Conservation (phyloP, 441 rosid species). For the Euphorbia schlechtendalii region DNA sequence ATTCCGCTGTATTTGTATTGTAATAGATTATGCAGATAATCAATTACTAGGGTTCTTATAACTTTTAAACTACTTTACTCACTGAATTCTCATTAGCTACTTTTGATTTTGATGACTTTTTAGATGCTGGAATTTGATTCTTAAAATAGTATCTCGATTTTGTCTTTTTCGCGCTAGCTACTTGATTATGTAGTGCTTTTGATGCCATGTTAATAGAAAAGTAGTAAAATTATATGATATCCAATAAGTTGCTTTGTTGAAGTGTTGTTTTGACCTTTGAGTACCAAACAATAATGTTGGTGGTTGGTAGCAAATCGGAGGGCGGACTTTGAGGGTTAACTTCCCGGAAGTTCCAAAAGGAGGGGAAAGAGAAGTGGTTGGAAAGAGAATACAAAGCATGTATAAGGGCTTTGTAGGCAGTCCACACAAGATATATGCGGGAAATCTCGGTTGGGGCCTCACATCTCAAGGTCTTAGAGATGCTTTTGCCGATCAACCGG, state of each 20-base stretch:
- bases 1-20: too few species aligned
- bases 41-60: background rate
- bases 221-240: background rate
- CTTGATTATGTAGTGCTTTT: background rate
- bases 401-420: constrained; percentile 54
- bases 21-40: background rate
- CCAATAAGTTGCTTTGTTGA: too few species aligned
- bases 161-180: background rate
- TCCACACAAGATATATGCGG: constrained; percentile 82
- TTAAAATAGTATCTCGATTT: too few species aligned
- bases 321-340: constrained; percentile 74
- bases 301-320: constrained; percentile 65
- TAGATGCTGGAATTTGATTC: too few species aligned
- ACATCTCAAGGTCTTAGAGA: constrained; percentile 67
- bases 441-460: constrained; percentile 80
- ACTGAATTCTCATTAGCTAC: background rate
- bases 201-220: background rate
- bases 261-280: too few species aligned
- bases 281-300: background rate
- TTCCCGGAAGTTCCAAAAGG: constrained; percentile 90
- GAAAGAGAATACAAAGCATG: constrained; percentile 40
- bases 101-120: too few species aligned
- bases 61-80: background rate
- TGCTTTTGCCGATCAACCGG: constrained; percentile 58
- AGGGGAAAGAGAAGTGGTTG: constrained; percentile 68